Conservation (phyloP, 371 early-diverging fungal species). For the Zopfochytrium polystomum region DNA sequence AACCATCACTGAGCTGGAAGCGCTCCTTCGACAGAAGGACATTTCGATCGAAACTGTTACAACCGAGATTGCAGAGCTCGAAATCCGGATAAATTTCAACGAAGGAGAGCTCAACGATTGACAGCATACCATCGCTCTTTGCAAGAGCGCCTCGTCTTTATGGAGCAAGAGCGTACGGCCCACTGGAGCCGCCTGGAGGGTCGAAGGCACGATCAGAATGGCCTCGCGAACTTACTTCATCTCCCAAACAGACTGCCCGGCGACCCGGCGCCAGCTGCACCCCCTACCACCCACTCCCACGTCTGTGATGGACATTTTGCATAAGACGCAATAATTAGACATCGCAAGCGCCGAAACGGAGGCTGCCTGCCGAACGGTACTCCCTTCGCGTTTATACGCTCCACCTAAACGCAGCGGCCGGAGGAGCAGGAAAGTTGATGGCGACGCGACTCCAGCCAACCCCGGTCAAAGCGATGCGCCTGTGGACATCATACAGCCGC, state of each 20-base stretch:
- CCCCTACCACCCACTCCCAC: too few species aligned
- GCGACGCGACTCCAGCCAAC: too few species aligned
- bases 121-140: background rate
- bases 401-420: too few species aligned
- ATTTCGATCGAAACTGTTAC: background rate
- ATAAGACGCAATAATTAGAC: too few species aligned
- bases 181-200: background rate
- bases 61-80: background rate
- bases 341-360: too few species aligned
- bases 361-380: too few species aligned
- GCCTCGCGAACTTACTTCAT: too few species aligned
- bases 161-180: background rate
- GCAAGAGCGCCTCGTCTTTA: background rate
- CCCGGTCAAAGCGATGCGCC: too few species aligned
- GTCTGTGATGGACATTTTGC: too few species aligned
- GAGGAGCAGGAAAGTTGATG: too few species aligned
- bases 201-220: background rate
- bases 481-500: too few species aligned
- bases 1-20: background rate
- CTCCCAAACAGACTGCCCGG: background rate
- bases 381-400: too few species aligned
- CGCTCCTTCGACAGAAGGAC: background rate
- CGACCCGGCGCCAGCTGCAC: background rate
- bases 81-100: background rate
- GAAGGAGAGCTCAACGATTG: background rate